Conservation (phyloP, 106 monocot species). For the Allium fistulosum region DNA sequence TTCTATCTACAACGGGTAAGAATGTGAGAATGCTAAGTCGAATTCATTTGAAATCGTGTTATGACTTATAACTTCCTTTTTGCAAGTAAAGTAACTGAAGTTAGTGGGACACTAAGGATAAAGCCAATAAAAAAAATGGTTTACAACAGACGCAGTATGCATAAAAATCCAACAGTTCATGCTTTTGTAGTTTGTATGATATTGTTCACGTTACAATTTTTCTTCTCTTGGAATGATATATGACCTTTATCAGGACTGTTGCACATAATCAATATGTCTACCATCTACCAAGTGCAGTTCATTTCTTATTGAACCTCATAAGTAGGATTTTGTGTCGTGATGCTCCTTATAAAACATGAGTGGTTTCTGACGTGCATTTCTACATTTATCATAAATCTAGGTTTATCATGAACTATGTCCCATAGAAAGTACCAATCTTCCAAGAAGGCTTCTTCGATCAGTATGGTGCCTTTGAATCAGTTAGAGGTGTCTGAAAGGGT, state of each 20-base stretch:
- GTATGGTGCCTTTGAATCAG: conserved; percentile 52
- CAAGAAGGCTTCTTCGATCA: conserved; percentile 24
- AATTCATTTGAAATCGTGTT: too few relatives aligned
- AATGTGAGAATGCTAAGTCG: too few relatives aligned
- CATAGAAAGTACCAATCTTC: conserved; percentile 42
- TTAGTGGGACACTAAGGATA: too few relatives aligned
- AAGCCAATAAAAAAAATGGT: too few relatives aligned
- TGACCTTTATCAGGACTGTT: not conserved
- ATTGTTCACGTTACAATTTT: not conserved
- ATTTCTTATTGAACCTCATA: not conserved
- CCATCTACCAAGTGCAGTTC: not conserved
- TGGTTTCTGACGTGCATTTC: not conserved
- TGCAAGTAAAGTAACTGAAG: too few relatives aligned
- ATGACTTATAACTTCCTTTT: too few relatives aligned
- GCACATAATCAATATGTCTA: not conserved
- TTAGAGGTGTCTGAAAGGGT: conserved; percentile 39
- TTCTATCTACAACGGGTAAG: too few relatives aligned
- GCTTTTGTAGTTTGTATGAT: too few relatives aligned
- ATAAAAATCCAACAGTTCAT: too few relatives aligned
- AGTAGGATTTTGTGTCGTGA: not conserved
- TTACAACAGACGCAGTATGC: too few relatives aligned
- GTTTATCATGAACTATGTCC: conserved; percentile 35
- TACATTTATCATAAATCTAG: conserved; percentile 4
- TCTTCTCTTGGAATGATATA: not conserved
- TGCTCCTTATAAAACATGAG: not conserved